Percentiles rank a stretch among this genome's conserved stretches.
Evolutionary conservation across 2,329 filamentous ascomycete genomes (phyloP).

Genomic region (Karstenula rhodostoma): DNA sequence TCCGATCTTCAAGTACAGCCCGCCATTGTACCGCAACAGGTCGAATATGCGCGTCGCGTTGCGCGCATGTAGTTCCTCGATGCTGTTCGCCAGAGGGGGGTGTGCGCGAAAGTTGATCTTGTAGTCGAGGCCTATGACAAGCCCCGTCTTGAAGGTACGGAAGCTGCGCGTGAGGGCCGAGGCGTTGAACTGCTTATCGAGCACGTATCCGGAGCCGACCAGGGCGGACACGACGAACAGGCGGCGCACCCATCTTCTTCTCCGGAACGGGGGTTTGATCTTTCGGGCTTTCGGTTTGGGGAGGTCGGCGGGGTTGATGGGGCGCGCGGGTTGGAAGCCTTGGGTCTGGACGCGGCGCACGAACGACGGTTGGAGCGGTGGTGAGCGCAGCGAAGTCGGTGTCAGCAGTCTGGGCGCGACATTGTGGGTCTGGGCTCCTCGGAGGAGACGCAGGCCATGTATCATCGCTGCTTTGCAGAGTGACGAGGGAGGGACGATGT

Average conservation of each 20-base stretch:
- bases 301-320: slow-evolving; percentile 80
- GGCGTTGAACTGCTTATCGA: slow-evolving; percentile 80
- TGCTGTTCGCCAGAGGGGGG: slow-evolving; percentile 75
- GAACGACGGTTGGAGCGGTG: slow-evolving; percentile 19
- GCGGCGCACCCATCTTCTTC: slow-evolving; percentile 79
- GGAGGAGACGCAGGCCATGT: slow-evolving; percentile 48
- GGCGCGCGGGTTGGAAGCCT: slow-evolving; percentile 58
- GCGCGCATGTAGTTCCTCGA: slow-evolving; percentile 80
- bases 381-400: slow-evolving; percentile 20
- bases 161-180: slow-evolving; percentile 79
- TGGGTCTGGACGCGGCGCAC: slow-evolving; percentile 39
- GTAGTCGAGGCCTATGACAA: slow-evolving; percentile 88
- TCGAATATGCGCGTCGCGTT: slow-evolving; percentile 85
- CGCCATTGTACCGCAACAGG: slow-evolving; percentile 84
- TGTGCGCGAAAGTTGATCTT: slow-evolving; percentile 92
- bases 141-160: slow-evolving; percentile 80
- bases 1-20: slow-evolving; percentile 95
- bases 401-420: slow-evolving; percentile 33
- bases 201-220: slow-evolving; percentile 68
- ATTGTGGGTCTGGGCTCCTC: slow-evolving; percentile 37
- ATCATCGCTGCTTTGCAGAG: slow-evolving; percentile 43
- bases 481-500: slow-evolving; percentile 7
- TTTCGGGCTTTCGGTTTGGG: slow-evolving; percentile 61
- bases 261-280: slow-evolving; percentile 74
- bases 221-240: slow-evolving; percentile 68